phyloP scores from a whole-genome alignment of 1,284 basidiomycete species.

The Anthracocystis walkeri region DNA sequence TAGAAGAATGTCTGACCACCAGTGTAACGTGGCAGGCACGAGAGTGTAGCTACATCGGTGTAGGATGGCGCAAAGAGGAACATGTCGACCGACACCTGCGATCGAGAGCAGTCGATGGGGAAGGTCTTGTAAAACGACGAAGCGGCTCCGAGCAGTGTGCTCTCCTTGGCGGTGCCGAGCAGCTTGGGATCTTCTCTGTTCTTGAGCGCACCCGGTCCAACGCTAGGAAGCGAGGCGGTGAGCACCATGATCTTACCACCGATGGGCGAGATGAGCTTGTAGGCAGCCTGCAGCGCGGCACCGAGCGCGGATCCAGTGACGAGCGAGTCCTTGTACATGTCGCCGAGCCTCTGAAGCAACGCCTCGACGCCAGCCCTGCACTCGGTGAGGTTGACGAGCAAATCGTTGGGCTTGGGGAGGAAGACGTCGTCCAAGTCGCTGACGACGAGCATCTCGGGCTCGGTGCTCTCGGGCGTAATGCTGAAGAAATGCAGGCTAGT shows the following conservation, averaged over 20 bases:
- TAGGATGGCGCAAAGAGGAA: constrained; percentile 94
- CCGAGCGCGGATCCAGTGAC: constrained; percentile 93
- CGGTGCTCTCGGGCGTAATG: constrained; percentile 80
- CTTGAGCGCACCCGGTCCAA: constrained; percentile 92
- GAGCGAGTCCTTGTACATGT: constrained; percentile 96
- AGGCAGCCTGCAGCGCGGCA: constrained; percentile 94
- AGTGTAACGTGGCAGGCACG: constrained; percentile 94
- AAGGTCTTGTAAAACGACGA: constrained; percentile 98
- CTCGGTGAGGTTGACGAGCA: constrained; percentile 93
- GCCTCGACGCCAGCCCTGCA: constrained; percentile 83
- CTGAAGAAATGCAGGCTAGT: constrained; percentile 97
- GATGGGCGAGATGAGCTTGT: constrained; percentile 91
- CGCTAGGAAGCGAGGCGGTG: constrained; percentile 84
- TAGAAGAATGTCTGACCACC: constrained; percentile 99
- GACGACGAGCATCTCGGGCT: constrained; percentile 94
- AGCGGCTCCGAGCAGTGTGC: constrained; percentile 71
- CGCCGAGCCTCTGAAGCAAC: constrained; percentile 84
- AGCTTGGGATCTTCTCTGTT: constrained; percentile 96
- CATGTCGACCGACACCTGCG: constrained; percentile 99
- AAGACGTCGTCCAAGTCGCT: constrained; percentile 97
- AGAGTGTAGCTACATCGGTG: constrained; percentile 93
- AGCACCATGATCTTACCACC: constrained; percentile 96
- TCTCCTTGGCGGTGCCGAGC: constrained; percentile 89
- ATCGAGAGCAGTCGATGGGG: constrained; percentile 96
- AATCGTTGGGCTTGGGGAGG: constrained; percentile 93